These are phyloP conservation scores for Periglandula ipomoeae DNA, from an alignment of 2,329 filamentous ascomycete genomes.

Conservation along the genomic window DNA sequence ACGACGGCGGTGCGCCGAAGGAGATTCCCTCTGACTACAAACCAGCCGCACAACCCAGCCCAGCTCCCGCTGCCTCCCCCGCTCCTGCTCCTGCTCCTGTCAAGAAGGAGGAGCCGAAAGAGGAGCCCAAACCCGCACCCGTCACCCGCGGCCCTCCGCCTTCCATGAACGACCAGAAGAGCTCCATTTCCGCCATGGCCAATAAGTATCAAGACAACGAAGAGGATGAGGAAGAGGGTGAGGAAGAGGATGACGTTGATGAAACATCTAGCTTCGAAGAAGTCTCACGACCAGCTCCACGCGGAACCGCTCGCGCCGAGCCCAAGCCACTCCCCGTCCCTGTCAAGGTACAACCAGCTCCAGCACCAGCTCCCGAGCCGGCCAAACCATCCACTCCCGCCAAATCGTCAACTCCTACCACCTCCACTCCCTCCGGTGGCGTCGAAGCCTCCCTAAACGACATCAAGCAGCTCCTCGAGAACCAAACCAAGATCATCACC, in stretches of 20 bases:
- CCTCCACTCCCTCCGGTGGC: conserved; percentile 23
- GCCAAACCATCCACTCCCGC: conserved; percentile 24
- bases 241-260: conserved; percentile 51
- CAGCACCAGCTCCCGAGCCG: conserved; percentile 12
- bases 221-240: conserved; percentile 53
- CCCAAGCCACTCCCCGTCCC: conserved; percentile 32
- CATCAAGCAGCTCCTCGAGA: conserved; percentile 69
- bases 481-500: conserved; percentile 68
- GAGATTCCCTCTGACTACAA: conserved; percentile 67
- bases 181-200: conserved; percentile 76
- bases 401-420: conserved; percentile 17
- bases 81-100: conserved; percentile 28
- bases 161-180: conserved; percentile 75
- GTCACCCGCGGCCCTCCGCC: conserved; percentile 43
- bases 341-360: conserved; percentile 16
- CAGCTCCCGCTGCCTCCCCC: conserved; percentile 22
- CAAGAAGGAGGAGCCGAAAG: conserved; percentile 27
- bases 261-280: conserved; percentile 83
- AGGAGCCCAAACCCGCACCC: conserved; percentile 39
- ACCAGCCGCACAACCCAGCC: conserved; percentile 37
- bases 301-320: conserved; percentile 32
- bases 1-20: conserved; percentile 71
- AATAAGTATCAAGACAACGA: conserved; percentile 73
- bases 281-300: conserved; percentile 64
- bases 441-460: conserved; percentile 61